A percentile compares a stretch with the other conserved stretches of the same genome.
These are phyloP conservation scores for Lagenaria siceraria DNA, from an alignment of 306 rosid species.

Conservation along the genomic window DNA sequence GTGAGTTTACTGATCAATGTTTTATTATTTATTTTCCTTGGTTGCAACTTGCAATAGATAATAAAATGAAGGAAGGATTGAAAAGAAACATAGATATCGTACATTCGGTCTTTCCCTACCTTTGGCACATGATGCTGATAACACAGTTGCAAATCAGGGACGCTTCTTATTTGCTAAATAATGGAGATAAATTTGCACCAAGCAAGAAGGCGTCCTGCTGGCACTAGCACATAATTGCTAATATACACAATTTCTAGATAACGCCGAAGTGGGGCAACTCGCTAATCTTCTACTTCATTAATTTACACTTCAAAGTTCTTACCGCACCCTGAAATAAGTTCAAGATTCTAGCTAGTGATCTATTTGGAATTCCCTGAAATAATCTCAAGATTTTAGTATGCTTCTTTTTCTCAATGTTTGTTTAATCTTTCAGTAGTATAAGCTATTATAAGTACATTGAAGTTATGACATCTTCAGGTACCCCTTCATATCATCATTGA, in stretches of 20 bases:
- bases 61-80: neutral
- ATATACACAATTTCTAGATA: neutral
- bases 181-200: neutral
- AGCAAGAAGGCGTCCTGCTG: neutral
- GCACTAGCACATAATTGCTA: neutral
- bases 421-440: neutral
- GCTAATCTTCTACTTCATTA: neutral
- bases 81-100: neutral
- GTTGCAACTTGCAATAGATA: too few relatives aligned
- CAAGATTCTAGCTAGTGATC: neutral
- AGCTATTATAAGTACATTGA: neutral
- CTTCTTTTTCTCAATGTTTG: neutral
- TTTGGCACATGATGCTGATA: neutral
- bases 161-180: neutral
- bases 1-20: constrained; percentile 31
- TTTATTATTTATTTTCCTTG: neutral
- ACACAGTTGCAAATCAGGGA: neutral
- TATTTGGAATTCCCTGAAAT: neutral
- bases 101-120: neutral
- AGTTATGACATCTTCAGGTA: neutral
- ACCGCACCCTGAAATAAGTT: neutral
- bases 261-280: neutral
- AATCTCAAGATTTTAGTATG: neutral
- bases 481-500: neutral
- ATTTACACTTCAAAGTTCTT: neutral